These are phyloP conservation scores for Chalaropsis ovoidea DNA, from an alignment of 2,329 filamentous ascomycete genomes.

Conservation along the genomic window DNA sequence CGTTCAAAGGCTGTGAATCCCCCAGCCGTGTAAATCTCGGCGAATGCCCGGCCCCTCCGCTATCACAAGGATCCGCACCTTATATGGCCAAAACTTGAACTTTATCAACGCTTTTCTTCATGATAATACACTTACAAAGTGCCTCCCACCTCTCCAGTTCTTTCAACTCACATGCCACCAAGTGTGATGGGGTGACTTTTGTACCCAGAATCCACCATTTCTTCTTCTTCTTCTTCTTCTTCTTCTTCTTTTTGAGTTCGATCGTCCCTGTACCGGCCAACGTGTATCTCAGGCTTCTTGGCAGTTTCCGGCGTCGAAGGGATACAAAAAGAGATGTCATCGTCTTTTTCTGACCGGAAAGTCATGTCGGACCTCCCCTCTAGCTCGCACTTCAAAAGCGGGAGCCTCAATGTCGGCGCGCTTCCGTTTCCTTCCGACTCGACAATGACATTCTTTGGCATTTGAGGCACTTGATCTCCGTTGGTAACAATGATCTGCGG, in stretches of 20 bases:
- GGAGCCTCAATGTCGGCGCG: neutral
- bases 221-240: neutral
- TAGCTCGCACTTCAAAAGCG: neutral
- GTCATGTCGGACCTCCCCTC: neutral
- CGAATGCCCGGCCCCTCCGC: too few species aligned
- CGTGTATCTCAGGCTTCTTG: neutral
- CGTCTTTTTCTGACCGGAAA: constrained; percentile 12
- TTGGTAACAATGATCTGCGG: constrained; percentile 3
- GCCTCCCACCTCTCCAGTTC: neutral
- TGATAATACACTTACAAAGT: neutral
- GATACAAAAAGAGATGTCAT: neutral
- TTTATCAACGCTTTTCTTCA: constrained; percentile 3
- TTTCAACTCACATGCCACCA: neutral
- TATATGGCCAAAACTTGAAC: neutral
- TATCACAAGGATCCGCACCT: neutral
- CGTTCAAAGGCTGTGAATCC: too few species aligned
- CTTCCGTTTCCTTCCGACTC: neutral
- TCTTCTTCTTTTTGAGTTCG: neutral
- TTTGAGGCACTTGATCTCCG: neutral
- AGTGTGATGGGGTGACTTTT: neutral
- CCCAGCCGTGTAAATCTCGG: too few species aligned
- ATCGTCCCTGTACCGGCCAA: neutral
- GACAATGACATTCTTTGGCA: neutral
- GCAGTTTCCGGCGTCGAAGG: neutral
- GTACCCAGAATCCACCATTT: neutral